These are phyloP conservation scores for Cyclotella cryptica DNA, from an alignment of 108 stramenopile genomes.

Conservation along the genomic window DNA sequence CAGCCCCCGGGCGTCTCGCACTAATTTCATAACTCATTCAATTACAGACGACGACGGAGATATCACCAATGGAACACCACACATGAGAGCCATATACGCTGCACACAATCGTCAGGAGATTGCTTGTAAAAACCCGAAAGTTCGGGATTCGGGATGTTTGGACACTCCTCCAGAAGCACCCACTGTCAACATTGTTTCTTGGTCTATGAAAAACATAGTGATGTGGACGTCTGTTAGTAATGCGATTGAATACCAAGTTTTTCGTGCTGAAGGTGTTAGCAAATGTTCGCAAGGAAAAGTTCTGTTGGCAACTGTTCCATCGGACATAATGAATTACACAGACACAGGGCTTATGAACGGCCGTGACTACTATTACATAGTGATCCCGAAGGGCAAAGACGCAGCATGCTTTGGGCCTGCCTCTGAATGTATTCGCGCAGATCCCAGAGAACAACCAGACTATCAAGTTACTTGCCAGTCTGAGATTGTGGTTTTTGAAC, in stretches of 20 bases:
- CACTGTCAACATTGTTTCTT: not conserved
- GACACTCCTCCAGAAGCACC: not conserved
- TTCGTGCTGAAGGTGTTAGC: conserved; percentile 14
- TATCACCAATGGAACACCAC: conserved; percentile 22
- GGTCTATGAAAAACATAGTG: conserved; percentile 1
- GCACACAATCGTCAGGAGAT: conserved; percentile 20
- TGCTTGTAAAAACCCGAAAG: conserved; percentile 7
- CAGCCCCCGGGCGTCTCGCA: too few relatives aligned
- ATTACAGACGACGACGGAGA: conserved; percentile 5
- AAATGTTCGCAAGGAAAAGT: conserved; percentile 23
- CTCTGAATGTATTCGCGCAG: not conserved
- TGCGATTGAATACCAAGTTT: conserved; percentile 15
- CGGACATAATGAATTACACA: not conserved
- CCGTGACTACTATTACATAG: conserved; percentile 16
- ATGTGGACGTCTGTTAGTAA: not conserved
- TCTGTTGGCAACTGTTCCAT: conserved; percentile 5
- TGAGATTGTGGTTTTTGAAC: not conserved
- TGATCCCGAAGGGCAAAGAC: not conserved
- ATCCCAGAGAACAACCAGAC: not conserved
- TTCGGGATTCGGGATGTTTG: conserved; percentile 9
- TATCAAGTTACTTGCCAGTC: not conserved
- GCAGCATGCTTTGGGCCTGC: conserved; percentile 3
- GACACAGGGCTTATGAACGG: conserved; percentile 26
- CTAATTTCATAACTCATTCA: too few relatives aligned
- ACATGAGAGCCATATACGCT: conserved; percentile 15